phyloP scores from a whole-genome alignment of 176 grass and related monocot species.

The Alopecurus myosuroides region DNA sequence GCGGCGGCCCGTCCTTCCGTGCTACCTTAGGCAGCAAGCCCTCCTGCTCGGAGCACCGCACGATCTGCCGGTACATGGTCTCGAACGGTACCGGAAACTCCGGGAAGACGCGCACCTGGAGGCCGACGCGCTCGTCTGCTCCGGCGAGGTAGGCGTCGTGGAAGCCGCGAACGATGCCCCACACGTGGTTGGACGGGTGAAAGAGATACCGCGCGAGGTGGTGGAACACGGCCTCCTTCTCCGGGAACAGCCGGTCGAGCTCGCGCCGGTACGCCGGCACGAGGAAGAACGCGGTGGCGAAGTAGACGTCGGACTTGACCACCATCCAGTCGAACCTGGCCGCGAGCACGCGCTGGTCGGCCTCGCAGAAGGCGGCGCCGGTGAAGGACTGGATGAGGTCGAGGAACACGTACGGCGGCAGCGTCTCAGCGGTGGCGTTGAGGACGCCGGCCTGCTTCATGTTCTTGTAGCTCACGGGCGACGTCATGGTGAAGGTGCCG shows the following conservation, averaged over 20 bases:
- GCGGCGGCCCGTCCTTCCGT: not conserved
- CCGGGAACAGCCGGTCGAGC: constrained; percentile 54
- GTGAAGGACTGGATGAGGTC: constrained; percentile 49
- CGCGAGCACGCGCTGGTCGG: constrained; percentile 47
- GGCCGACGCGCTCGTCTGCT: constrained; percentile 50
- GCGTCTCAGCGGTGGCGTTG: constrained; percentile 20
- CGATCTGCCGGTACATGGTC: constrained; percentile 43
- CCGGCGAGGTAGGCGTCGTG: constrained; percentile 47
- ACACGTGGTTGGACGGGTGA: constrained; percentile 68
- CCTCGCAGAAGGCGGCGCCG: constrained; percentile 62
- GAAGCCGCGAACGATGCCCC: constrained; percentile 48
- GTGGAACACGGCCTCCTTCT: constrained; percentile 67
- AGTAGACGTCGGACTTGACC: constrained; percentile 75
- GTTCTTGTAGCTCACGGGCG: constrained; percentile 51
- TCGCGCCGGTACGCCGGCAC: constrained; percentile 46
- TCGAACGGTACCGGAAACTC: constrained; percentile 39
- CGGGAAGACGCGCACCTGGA: constrained; percentile 60
- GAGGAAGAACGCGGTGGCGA: constrained; percentile 54
- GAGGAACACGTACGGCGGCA: constrained; percentile 50
- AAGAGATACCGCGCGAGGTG: constrained; percentile 69
- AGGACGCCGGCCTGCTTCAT: constrained; percentile 13
- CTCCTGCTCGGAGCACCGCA: constrained; percentile 42
- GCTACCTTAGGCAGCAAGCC: constrained; percentile 37
- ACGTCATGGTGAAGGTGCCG: constrained; percentile 27
- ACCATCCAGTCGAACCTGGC: constrained; percentile 67